Conservation (phyloP, 331 rosid species). For the Saraca asoca region DNA sequence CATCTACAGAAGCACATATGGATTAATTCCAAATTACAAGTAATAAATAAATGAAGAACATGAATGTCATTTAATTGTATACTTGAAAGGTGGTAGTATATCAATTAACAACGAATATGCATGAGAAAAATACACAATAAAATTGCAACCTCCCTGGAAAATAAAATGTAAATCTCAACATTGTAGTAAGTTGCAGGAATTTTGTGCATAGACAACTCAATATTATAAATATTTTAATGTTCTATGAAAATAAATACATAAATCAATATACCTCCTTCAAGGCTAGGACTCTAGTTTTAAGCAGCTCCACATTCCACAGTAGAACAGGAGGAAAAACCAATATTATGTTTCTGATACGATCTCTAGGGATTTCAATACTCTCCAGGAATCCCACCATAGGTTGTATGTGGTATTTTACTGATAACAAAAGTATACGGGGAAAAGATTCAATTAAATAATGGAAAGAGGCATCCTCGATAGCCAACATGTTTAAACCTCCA, state of each 20-base stretch:
- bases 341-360: slow-evolving; percentile 45
- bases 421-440: slow-evolving; percentile 64
- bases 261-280: slow-evolving; percentile 60
- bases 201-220: background rate
- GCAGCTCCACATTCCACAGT: slow-evolving; percentile 49
- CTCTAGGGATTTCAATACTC: slow-evolving; percentile 54
- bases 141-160: background rate
- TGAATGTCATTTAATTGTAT: background rate
- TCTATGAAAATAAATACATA: too few relatives aligned
- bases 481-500: slow-evolving; percentile 69
- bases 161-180: background rate
- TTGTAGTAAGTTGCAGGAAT: background rate
- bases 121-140: background rate
- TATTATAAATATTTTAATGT: too few relatives aligned
- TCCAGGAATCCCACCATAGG: slow-evolving; percentile 59
- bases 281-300: slow-evolving; percentile 54
- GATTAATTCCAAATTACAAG: slow-evolving; percentile 10
- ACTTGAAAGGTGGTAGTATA: too few relatives aligned
- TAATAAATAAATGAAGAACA: slow-evolving; percentile 1
- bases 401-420: slow-evolving; percentile 53
- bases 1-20: slow-evolving; percentile 51
- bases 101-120: too few relatives aligned
- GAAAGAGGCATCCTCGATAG: slow-evolving; percentile 53
- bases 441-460: slow-evolving; percentile 65
- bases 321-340: slow-evolving; percentile 70